Conservation (phyloP, 257 asterid genomes). For the Osmanthus fragrans region DNA sequence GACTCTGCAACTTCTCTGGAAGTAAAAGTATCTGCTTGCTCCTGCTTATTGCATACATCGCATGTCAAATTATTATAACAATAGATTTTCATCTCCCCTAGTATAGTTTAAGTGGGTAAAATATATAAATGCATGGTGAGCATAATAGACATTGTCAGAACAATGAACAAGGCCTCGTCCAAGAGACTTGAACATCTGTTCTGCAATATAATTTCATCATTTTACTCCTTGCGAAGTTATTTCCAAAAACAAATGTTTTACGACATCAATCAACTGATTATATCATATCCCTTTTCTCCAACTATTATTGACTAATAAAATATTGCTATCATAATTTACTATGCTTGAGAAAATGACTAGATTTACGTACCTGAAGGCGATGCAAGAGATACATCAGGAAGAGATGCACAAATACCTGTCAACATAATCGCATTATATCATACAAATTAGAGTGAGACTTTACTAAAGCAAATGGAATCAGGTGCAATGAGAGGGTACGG, state of each 20-base stretch:
- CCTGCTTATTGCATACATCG: slow-evolving; percentile 52
- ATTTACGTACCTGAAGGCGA: slow-evolving; percentile 84
- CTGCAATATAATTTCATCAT: not conserved
- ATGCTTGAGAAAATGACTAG: slow-evolving; percentile 22
- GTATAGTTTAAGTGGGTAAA: slow-evolving; percentile 5
- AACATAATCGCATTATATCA: slow-evolving; percentile 26
- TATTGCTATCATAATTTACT: not conserved
- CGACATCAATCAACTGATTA: not conserved
- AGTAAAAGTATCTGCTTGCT: slow-evolving; percentile 80
- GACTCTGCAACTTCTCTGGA: slow-evolving; percentile 84
- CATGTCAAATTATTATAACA: slow-evolving; percentile 11
- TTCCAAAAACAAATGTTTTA: not conserved
- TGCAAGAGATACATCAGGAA: slow-evolving; percentile 99
- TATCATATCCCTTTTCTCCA: slow-evolving; percentile 11
- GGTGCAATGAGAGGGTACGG: not conserved
- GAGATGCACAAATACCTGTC: slow-evolving; percentile 98
- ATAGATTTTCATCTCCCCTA: slow-evolving; percentile 8
- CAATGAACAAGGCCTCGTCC: not conserved
- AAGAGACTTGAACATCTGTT: not conserved
- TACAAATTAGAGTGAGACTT: not conserved
- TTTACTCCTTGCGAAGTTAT: not conserved
- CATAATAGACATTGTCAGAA: not conserved
- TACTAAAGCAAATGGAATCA: slow-evolving; percentile 14
- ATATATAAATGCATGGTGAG: not conserved
- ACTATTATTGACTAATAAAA: not conserved